Percentiles rank a stretch among this genome's conserved stretches.
phyloP scores from a whole-genome alignment of 768 basidiomycete species.

The Myochromella boudieri region DNA sequence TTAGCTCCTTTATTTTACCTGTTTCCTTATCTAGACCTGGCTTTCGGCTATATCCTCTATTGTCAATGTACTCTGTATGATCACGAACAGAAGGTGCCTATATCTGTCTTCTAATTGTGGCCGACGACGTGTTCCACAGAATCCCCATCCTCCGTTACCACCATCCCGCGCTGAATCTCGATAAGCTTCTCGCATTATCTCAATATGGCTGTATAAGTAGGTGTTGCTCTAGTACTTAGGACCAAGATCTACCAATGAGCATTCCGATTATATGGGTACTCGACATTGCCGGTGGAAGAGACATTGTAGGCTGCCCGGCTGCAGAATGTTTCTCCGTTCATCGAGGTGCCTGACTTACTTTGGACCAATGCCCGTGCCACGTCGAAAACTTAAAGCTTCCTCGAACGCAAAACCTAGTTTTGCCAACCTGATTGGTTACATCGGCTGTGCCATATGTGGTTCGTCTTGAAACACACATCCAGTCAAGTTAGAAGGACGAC shows the following conservation, averaged over 20 bases:
- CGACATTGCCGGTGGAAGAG: background rate
- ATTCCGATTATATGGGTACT: background rate
- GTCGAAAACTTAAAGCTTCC: background rate
- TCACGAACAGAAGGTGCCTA: slow-evolving; percentile 10
- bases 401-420: background rate
- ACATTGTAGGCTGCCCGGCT: background rate
- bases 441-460: too few relatives aligned
- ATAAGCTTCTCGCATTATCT: background rate
- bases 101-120: slow-evolving; percentile 16
- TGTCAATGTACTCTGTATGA: slow-evolving; percentile 10
- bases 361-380: background rate
- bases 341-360: background rate
- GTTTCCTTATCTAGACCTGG: background rate
- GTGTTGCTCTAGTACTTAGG: background rate
- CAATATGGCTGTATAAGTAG: slow-evolving; percentile 1
- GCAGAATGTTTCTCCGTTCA: background rate
- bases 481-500: too few relatives aligned
- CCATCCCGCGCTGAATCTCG: background rate
- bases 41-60: background rate
- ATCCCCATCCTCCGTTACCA: background rate
- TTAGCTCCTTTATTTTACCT: background rate
- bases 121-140: slow-evolving; percentile 9
- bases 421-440: too few relatives aligned
- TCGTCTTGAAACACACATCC: too few relatives aligned
- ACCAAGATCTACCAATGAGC: background rate